Evolutionary conservation across 257 asterid species (phyloP), one percentile per base, ranked within the genome.

Genomic region (Primulina huaijiensis): DNA sequence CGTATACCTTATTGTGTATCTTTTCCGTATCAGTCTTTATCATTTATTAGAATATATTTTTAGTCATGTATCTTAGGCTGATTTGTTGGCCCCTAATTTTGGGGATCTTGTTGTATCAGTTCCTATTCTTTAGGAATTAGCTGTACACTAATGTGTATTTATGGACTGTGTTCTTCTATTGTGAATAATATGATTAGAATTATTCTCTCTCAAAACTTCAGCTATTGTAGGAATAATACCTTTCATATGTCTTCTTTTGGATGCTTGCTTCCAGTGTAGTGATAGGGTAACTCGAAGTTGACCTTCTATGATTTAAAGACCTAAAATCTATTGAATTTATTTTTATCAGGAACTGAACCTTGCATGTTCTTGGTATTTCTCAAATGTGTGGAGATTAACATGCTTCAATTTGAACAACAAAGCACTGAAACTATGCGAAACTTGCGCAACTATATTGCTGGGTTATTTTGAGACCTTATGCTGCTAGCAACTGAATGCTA

Each of bases 191-290:
- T n/a, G n/a, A n/a, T n/a, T n/a, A n/a, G n/a, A n/a, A n/a, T n/a
- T n/a, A n/a, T n/a, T n/a, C n/a, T n/a, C n/a, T n/a, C n/a, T n/a
- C n/a, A n/a, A n/a, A n/a, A n/a, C n/a, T n/a, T n/a, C n/a, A 33
- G 17, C 52, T 46, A 55, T 61, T 70, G 68, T 72, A 14, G 60
- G 61, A 38, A 0, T 10, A 76, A 65, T 65, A 38, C 62, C 71
- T 64, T 71, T 50, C 31, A 43, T 57, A 12, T 46, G 34, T 21
- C 20, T 50, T 40, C 56, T 71, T n/a, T 38, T 57, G 58, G 40
- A 53, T 53, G 30, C 38, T 56, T 75, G 68, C 38, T 21, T 27
- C 33, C 7, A 12, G 64, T 60, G 31, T 25, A 17, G 40, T 27
- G 8, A 43, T 29, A 19, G 35, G 21, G 57, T 19, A 33, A 66